Evolutionary conservation across 768 basidiomycete genomes (phyloP), one percentile per base, ranked within the genome.

Genomic region (Boletus tylopilopsis): DNA sequence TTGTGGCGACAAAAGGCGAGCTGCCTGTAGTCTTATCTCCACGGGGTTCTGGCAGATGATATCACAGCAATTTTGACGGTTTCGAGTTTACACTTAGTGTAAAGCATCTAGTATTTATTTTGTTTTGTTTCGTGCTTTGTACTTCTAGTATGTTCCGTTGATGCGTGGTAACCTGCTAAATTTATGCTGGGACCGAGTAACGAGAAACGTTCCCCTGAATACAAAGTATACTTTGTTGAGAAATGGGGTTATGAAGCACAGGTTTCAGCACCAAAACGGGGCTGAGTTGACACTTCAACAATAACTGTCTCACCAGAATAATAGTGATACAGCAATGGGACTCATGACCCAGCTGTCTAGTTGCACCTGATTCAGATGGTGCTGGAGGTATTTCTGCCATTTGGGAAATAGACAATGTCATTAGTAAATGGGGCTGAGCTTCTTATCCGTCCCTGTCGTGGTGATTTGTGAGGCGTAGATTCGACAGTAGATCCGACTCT

Each of bases 1-100:
- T 74, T 30, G 70, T 75, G 25, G 51, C 68, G 30, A 63, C 57
- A 25, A 72, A 68, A 43, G 71, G 71, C 15, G 46, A 56, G 42
- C 41, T 72, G 40, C 68, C 65, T 37, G 66, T 69, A 0, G 59
- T 71, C 46, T 54, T 73, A 58, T 67, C 68, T 57, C 65, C 67
- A 58, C 67, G 70, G 51, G 45, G 44, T 49, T 52, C 5, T 22
- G 54, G 46, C 40, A 52, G 47, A 41, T 64, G 51, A 59, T 54
- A 29, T 36, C 42, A 55, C 47, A 49, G 53, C 46, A 45, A 49
- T 42, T 34, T 21, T 15, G 47, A 41, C 40, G 15, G 27, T 46
- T 53, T 49, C 16, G 51, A 46, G 49, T 55, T 54, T 40, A 46
- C 49, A 47, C 45, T 53, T 67, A 64, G 42, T 40, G 43, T 66